A percentile compares a stretch with the other conserved stretches of the same genome.
Evolutionary conservation across 805 yeast genomes (phyloP).

Genomic region (Candida succiphila): DNA sequence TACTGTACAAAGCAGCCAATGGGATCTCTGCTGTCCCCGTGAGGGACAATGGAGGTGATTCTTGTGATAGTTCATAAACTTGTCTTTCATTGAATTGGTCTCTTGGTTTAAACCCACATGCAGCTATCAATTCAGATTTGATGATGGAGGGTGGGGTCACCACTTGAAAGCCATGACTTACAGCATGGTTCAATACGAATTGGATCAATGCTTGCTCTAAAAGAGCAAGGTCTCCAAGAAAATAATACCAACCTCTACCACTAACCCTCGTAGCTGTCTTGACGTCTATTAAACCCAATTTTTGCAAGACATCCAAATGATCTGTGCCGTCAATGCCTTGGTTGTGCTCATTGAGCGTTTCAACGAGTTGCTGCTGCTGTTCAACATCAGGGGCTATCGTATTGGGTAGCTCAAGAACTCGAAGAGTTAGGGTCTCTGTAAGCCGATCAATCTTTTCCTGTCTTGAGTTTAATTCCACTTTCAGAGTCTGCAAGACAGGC

Average conservation of each 20-base stretch:
- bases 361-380: too few species aligned
- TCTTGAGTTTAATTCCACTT: too few species aligned
- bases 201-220: slow-evolving; percentile 86
- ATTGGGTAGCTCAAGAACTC: too few species aligned
- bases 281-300: slow-evolving; percentile 62
- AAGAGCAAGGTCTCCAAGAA: slow-evolving; percentile 76
- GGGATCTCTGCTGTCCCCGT: slow-evolving; percentile 97
- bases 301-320: slow-evolving; percentile 64
- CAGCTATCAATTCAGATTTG: slow-evolving; percentile 61
- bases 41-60: slow-evolving; percentile 50
- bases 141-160: slow-evolving; percentile 83
- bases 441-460: too few species aligned
- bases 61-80: slow-evolving; percentile 49
- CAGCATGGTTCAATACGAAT: slow-evolving; percentile 61
- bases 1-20: slow-evolving; percentile 68
- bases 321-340: too few species aligned
- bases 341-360: too few species aligned
- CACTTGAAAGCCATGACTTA: slow-evolving; percentile 56
- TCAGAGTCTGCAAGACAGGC: too few species aligned
- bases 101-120: slow-evolving; percentile 93
- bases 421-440: too few species aligned
- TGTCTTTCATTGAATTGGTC: slow-evolving; percentile 84
- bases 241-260: slow-evolving; percentile 84
- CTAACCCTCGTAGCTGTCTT: slow-evolving; percentile 62
- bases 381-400: too few species aligned